Percentiles rank a stretch among this genome's conserved stretches.
Evolutionary conservation across 257 asterid genomes (phyloP).

Genomic region (Apocynum venetum): DNA sequence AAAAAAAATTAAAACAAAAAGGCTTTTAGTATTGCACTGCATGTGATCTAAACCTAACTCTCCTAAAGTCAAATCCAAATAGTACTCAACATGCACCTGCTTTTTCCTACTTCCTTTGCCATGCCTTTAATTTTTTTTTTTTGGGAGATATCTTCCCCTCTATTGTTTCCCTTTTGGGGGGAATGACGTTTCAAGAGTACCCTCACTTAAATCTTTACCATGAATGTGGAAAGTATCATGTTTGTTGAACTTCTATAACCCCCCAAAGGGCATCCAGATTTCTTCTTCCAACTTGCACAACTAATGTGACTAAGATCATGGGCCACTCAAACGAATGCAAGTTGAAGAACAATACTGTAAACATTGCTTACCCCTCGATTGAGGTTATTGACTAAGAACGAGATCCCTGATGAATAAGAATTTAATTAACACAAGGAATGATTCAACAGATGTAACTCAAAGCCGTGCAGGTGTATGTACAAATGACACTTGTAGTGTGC

Average conservation of each 20-base stretch:
- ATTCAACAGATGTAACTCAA: neutral
- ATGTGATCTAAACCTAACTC: slow-evolving; percentile 53
- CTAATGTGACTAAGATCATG: neutral
- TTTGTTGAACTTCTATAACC: neutral
- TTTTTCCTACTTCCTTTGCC: too few relatives aligned
- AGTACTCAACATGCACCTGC: too few relatives aligned
- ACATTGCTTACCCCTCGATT: neutral
- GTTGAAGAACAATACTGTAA: neutral
- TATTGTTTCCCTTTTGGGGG: too few relatives aligned
- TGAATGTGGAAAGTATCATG: too few relatives aligned
- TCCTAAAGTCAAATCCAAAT: slow-evolving; percentile 34
- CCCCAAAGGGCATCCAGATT: too few relatives aligned
- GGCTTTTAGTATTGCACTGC: slow-evolving; percentile 31
- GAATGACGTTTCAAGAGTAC: neutral
- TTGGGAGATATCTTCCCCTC: too few relatives aligned
- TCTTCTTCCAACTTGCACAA: neutral
- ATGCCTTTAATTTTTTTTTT: too few relatives aligned
- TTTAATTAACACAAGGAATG: neutral
- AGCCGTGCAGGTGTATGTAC: neutral
- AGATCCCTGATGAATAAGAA: neutral
- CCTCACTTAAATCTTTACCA: neutral
- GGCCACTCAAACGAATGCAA: neutral
- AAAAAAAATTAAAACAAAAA: slow-evolving; percentile 10
- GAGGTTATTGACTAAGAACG: neutral
- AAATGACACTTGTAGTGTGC: neutral